Percentiles rank a stretch among this genome's conserved stretches.
Conservation (phyloP, 768 basidiomycete species). For the Tylopilus sp. region DNA sequence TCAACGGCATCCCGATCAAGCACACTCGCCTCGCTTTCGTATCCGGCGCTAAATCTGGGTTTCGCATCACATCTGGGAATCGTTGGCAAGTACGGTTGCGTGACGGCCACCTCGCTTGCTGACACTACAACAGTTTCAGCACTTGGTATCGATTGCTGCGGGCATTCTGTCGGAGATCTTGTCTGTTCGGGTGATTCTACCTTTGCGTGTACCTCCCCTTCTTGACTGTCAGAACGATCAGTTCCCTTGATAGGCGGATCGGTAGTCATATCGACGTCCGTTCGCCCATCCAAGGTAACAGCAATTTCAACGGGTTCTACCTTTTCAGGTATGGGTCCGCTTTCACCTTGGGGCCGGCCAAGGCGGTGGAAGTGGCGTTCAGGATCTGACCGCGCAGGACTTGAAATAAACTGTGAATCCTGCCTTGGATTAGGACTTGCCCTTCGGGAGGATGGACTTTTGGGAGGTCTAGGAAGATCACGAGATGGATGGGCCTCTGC, state of each 20-base stretch:
- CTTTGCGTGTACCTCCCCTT: slow-evolving; percentile 17
- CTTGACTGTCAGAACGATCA: slow-evolving; percentile 15
- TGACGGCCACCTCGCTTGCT: slow-evolving; percentile 20
- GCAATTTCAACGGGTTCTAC: background rate
- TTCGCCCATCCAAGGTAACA: background rate
- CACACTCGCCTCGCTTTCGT: slow-evolving; percentile 26
- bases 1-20: background rate
- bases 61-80: slow-evolving; percentile 31
- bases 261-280: slow-evolving; percentile 6
- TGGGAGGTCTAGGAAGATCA: slow-evolving; percentile 10
- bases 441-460: slow-evolving; percentile 12
- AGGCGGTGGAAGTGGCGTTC: background rate
- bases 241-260: slow-evolving; percentile 10
- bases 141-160: slow-evolving; percentile 1
- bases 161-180: slow-evolving; percentile 13
- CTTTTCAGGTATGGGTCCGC: background rate
- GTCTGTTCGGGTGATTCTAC: slow-evolving; percentile 24
- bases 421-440: slow-evolving; percentile 15
- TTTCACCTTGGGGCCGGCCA: slow-evolving; percentile 1
- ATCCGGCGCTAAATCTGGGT: slow-evolving; percentile 27
- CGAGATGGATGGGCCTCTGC: slow-evolving; percentile 5
- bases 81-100: slow-evolving; percentile 29
- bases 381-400: slow-evolving; percentile 8
- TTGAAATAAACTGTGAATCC: slow-evolving; percentile 2
- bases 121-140: slow-evolving; percentile 12